Conservation (phyloP, 768 basidiomycete genomes). For the Dioszegia aurantiaca region DNA sequence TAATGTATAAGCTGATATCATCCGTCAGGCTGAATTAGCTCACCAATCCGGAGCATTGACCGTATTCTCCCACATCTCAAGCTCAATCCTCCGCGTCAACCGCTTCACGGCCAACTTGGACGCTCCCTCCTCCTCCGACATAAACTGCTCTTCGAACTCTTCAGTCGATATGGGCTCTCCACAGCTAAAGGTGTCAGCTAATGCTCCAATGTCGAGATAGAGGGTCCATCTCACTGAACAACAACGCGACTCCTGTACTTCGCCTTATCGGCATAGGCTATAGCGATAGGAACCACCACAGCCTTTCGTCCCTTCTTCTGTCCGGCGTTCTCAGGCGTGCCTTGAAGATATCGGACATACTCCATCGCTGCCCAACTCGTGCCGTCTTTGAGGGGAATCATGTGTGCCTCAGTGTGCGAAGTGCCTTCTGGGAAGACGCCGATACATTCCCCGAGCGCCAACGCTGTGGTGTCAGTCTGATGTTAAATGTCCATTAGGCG, state of each 20-base stretch:
- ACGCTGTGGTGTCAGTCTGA: constrained; percentile 53
- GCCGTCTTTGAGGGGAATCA: constrained; percentile 84
- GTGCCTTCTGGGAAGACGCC: constrained; percentile 66
- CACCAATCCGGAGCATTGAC: constrained; percentile 64
- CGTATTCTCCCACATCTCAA: constrained; percentile 68
- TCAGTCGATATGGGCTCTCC: constrained; percentile 75
- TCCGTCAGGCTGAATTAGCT: too few relatives aligned
- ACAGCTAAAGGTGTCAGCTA: constrained; percentile 59
- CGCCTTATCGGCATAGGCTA: constrained; percentile 92
- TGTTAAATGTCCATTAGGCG: neutral
- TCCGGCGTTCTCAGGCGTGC: constrained; percentile 41
- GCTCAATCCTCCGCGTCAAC: constrained; percentile 72
- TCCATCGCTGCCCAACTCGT: constrained; percentile 93
- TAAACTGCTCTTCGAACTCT: constrained; percentile 71
- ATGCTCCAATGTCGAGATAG: neutral
- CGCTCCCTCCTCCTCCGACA: constrained; percentile 65
- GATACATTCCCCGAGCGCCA: constrained; percentile 74
- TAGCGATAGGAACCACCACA: constrained; percentile 74
- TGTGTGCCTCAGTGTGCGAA: constrained; percentile 81
- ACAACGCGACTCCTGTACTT: constrained; percentile 88
- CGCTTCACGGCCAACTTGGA: constrained; percentile 79
- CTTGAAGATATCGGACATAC: constrained; percentile 71
- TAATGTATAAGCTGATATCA: constrained; percentile 49
- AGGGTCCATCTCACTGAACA: constrained; percentile 49
- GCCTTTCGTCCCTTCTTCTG: constrained; percentile 56